A percentile compares a stretch with the other conserved stretches of the same genome.
phyloP scores from a whole-genome alignment of 2,329 filamentous ascomycete species.

The Fusarium subglutinans region DNA sequence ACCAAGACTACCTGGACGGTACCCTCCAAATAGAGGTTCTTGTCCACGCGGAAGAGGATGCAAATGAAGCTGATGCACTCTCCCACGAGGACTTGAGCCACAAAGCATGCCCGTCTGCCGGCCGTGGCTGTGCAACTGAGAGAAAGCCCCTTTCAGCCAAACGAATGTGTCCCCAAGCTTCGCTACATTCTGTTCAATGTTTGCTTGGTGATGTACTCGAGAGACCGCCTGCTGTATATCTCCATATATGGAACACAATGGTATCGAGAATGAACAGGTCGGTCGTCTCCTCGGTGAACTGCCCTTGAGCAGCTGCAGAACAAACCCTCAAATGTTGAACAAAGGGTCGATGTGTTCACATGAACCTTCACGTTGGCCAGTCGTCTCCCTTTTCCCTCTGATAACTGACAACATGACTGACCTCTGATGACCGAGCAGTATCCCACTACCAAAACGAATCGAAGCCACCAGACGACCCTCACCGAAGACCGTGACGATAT shows the following conservation, averaged over 20 bases:
- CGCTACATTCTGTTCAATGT: background rate
- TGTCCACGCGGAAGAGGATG: rapidly evolving
- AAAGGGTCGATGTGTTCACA: too few relatives aligned
- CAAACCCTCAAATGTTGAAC: rapidly evolving
- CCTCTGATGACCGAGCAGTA: too few relatives aligned
- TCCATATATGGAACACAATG: rapidly evolving
- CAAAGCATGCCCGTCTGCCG: rapidly evolving
- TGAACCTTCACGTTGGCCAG: too few relatives aligned
- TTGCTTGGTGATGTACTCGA: background rate
- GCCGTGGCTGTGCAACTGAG: background rate
- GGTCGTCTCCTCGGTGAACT: rapidly evolving
- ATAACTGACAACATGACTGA: too few relatives aligned
- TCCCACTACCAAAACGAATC: too few relatives aligned
- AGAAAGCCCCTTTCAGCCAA: too few relatives aligned
- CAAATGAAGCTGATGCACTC: background rate
- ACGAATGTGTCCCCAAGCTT: too few relatives aligned
- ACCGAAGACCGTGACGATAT: too few relatives aligned
- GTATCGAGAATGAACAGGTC: background rate
- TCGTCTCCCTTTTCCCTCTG: too few relatives aligned
- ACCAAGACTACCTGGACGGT: too few relatives aligned
- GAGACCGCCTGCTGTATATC: background rate
- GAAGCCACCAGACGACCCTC: too few relatives aligned
- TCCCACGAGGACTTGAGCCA: rapidly evolving
- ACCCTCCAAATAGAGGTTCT: rapidly evolving
- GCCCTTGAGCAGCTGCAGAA: background rate